A percentile compares a stretch with the other conserved stretches of the same genome.
Evolutionary conservation across 768 basidiomycete genomes (phyloP).

Genomic region (Rhodotorula taiwanensis): DNA sequence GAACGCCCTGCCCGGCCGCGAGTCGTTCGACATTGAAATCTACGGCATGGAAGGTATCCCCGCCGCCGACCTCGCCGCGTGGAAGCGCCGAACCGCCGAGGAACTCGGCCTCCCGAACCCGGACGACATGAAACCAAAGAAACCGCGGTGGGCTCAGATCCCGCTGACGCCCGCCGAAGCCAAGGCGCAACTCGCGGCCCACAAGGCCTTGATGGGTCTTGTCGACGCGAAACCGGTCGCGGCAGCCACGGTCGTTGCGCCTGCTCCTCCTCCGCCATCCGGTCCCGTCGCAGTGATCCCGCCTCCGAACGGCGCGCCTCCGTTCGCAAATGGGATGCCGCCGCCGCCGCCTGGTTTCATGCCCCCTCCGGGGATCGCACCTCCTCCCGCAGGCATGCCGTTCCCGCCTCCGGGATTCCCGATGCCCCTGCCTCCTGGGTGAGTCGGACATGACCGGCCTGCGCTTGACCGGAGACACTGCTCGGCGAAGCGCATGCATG

Average conservation of each 20-base stretch:
- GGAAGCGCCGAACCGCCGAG: conserved; percentile 89
- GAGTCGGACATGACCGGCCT: no score
- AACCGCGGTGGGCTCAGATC: conserved; percentile 62
- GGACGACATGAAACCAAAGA: conserved; percentile 61
- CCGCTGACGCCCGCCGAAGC: conserved; percentile 76
- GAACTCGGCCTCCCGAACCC: conserved; percentile 64
- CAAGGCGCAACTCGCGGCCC: conserved; percentile 73
- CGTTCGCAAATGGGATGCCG: conserved; percentile 17
- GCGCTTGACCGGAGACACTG: no score
- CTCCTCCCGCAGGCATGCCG: conserved; percentile 45
- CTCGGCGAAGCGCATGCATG: no score
- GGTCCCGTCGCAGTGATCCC: conserved; percentile 33
- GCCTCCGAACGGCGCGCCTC: not conserved
- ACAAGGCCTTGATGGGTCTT: conserved; percentile 75
- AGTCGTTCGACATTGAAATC: conserved; percentile 97
- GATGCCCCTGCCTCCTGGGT: conserved; percentile 26
- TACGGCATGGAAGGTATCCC: conserved; percentile 99
- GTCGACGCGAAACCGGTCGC: conserved; percentile 48
- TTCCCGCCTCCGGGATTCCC: conserved; percentile 25
- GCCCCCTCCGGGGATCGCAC: conserved; percentile 46
- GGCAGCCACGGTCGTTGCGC: no score
- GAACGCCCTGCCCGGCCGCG: conserved; percentile 89
- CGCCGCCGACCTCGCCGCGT: conserved; percentile 86
- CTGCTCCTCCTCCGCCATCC: conserved; percentile 26
- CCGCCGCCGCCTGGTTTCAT: conserved; percentile 15